These are phyloP conservation scores for Komagataella populi DNA, from an alignment of 805 yeast species.

Conservation along the genomic window DNA sequence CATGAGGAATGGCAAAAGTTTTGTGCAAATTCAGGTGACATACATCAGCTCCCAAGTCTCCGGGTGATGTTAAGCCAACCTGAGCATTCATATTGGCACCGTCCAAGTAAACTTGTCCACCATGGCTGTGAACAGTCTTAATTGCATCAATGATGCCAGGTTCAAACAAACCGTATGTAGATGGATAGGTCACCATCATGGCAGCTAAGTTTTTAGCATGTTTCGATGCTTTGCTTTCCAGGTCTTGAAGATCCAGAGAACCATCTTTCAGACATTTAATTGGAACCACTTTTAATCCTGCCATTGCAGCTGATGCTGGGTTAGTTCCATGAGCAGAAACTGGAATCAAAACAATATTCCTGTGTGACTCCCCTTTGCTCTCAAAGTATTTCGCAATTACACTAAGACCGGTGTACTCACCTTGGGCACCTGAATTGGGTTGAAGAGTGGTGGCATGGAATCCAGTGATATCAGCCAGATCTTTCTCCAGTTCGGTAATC, in stretches of 20 bases:
- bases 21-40: slow-evolving; percentile 95
- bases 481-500: slow-evolving; percentile 64
- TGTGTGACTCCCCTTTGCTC: slow-evolving; percentile 51
- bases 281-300: slow-evolving; percentile 87
- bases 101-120: slow-evolving; percentile 95
- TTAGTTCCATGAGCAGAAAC: slow-evolving; percentile 98
- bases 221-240: slow-evolving; percentile 57
- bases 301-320: slow-evolving; percentile 98
- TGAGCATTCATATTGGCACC: slow-evolving; percentile 99
- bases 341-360: slow-evolving; percentile 88
- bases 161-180: slow-evolving; percentile 93
- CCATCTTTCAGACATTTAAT: slow-evolving; percentile 82
- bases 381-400: slow-evolving; percentile 71
- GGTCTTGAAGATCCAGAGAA: slow-evolving; percentile 69
- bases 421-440: slow-evolving; percentile 98
- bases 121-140: slow-evolving; percentile 68
- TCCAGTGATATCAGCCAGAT: slow-evolving; percentile 86
- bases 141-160: slow-evolving; percentile 81
- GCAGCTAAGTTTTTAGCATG: slow-evolving; percentile 69
- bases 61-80: slow-evolving; percentile 94
- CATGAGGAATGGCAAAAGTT: slow-evolving; percentile 95
- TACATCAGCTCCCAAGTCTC: slow-evolving; percentile 95
- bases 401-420: slow-evolving; percentile 90
- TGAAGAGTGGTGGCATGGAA: slow-evolving; percentile 81
- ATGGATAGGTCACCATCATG: slow-evolving; percentile 93